phyloP scores from a whole-genome alignment of 371 early-diverging fungal species.

The Lichtheimia corymbifera region DNA sequence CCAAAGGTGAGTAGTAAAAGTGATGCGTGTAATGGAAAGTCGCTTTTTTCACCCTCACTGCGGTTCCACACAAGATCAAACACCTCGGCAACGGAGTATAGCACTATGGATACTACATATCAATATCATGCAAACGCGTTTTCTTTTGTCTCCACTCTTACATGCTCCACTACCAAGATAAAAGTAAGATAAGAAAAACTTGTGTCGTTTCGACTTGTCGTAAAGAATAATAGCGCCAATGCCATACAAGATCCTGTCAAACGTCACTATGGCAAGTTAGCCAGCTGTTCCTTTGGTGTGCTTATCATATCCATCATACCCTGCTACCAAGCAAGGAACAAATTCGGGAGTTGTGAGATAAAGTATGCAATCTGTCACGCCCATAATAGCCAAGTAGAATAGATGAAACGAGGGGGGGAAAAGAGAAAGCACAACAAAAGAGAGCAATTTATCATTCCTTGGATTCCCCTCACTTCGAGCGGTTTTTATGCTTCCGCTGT shows the following conservation, averaged over 20 bases:
- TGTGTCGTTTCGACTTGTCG: conserved; percentile 11
- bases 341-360: conserved; percentile 9
- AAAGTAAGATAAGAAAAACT: conserved; percentile 18
- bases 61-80: conserved; percentile 15
- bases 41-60: conserved; percentile 3
- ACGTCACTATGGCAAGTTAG: not conserved
- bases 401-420: conserved; percentile 3
- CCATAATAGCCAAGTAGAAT: conserved; percentile 2
- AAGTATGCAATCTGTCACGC: conserved; percentile 5
- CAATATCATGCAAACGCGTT: no score
- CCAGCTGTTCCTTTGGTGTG: no score
- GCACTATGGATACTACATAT: conserved; percentile 1
- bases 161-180: conserved; percentile 8
- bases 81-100: conserved; percentile 5
- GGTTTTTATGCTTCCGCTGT: no score
- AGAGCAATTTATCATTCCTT: conserved; percentile 1
- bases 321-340: conserved; percentile 6
- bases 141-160: not conserved
- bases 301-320: not conserved
- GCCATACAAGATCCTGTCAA: conserved; percentile 10
- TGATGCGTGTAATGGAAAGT: conserved; percentile 16
- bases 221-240: conserved; percentile 7
- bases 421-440: not conserved
- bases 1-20: conserved; percentile 8
- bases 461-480: not conserved